Evolutionary conservation across 352 stramenopile genomes (phyloP), one percentile per base, ranked within the genome.

Genomic region (Phytopythium ostracodes): DNA sequence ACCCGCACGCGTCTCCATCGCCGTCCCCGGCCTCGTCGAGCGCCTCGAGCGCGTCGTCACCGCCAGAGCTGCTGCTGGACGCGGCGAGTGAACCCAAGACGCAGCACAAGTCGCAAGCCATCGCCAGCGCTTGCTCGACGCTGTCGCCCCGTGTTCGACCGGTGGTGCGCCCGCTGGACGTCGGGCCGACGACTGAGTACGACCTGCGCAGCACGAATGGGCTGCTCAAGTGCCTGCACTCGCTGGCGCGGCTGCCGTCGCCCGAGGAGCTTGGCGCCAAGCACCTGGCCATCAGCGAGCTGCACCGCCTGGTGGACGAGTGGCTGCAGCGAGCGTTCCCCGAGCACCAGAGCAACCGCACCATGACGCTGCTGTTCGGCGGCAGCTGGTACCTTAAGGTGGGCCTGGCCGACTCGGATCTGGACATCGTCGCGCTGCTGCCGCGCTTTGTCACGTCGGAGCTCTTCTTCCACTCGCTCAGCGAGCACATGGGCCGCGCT

Each of bases 371-470:
- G 60, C 65, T 93, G 20, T 57, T 94, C 12, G 87, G 87, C 9
- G 87, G 87, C 4, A 94, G 84, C 46, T 93, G 81, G 83, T 78
- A 96, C 55, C 67, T 94, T 20, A 92, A 93, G 52, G 84, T 93
- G 20, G 87, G 86, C 11, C 66, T 79, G 54, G 71, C 64, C 18
- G 84, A 93, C 60, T 94, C 84, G 40, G 84, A 93, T 58, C 65
- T 96, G 20, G 87, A 96, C 61, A 72, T 94, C 18, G 87, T 92
- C 49, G 81, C 79, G 17, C 71, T 96, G 38, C 65, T 92, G 56
- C 87, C 87, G 8, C 73, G 73, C 52, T 72, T 75, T 7, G 72
- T 96, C 29, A 88, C 81, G 4, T 60, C 75, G 0, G 75, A 87
- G 50, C 53, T 75, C 12, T 96, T 96, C 64, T 93, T 93, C 56